Evolutionary conservation across 108 stramenopile genomes (phyloP), one percentile per base, ranked within the genome.

Genomic region (Pelagomonas calceolata): DNA sequence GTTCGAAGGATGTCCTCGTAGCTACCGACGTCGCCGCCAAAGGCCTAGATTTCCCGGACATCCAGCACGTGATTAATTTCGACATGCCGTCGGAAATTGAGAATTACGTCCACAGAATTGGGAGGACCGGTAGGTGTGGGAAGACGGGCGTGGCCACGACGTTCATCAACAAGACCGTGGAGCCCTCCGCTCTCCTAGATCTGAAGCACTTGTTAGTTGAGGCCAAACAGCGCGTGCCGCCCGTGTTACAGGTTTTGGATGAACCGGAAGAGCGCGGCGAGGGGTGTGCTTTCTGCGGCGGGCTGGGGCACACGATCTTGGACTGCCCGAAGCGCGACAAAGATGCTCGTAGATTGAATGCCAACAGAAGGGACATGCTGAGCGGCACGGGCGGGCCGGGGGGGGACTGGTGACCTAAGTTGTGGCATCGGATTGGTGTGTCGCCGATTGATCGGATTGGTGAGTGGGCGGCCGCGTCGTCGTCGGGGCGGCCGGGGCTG

Each of bases 11-110:
- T 81, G 95, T 97, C 30, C 76, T 99, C 66, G 94, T 98, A 0
- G 96, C 98, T 17, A 99, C 97, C 0, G 98, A 99, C 80, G 77
- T 99, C 45, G 98, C 98, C 17, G 98, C 98, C 67, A 99, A 99
- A 79, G 98, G 98, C 33, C 79, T 99, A 66, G 98, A 99, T 75
- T 98, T 99, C 75, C 86, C 94, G 0, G 89, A 95, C 75, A 96
- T 98, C 76, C 90, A 95, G 80, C 96, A 98, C 75, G 98, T 99
- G 3, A 96, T 99, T 73, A 99, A 99, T 72, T 98, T 95, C 76
- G 97, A 99, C 85, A 99, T 99, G 98, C 98, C 98, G n/a, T 78
- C 78, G 64, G 97, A 98, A 80, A 97, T 99, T 73, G 98, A 99
- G 85, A 98, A 97, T 73, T 88, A 89, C 75, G 87, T 87, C 33